phyloP scores from a whole-genome alignment of 2,329 filamentous ascomycete species.

The Microsporum audouinii region DNA sequence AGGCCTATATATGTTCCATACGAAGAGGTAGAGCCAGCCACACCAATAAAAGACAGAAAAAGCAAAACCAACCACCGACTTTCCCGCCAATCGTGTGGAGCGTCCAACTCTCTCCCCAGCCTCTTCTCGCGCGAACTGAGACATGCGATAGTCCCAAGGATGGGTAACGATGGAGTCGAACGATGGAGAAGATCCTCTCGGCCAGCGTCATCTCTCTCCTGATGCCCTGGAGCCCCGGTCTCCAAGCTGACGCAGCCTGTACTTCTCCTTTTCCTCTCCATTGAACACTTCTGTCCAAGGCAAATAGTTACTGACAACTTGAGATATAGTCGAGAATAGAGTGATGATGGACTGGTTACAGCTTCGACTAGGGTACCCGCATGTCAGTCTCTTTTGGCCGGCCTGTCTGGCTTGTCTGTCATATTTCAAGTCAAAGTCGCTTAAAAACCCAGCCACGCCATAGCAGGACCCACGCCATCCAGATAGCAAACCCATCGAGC shows the following conservation, averaged over 20 bases:
- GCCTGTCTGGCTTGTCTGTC: neutral
- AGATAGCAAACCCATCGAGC: neutral
- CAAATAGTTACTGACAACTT: too few species aligned
- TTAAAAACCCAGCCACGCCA: neutral
- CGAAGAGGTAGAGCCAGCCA: neutral
- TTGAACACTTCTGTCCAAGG: too few species aligned
- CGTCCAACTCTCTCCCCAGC: too few species aligned
- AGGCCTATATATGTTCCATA: neutral
- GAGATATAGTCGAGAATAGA: neutral
- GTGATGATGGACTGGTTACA: neutral
- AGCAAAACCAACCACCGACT: neutral
- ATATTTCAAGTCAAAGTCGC: neutral
- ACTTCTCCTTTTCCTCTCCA: too few species aligned
- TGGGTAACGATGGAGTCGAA: neutral
- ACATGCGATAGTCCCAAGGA: neutral
- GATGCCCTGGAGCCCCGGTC: neutral
- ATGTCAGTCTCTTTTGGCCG: too few species aligned
- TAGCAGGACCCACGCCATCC: neutral
- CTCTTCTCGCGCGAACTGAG: neutral
- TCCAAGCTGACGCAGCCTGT: neutral
- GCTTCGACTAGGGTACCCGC: too few species aligned
- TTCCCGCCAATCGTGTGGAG: neutral
- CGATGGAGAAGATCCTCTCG: neutral
- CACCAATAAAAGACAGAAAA: neutral
- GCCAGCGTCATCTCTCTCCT: neutral